A percentile compares a stretch with the other conserved stretches of the same genome.
Conservation (phyloP, 768 basidiomycete species). For the Phylloporus rhodoxanthus region DNA sequence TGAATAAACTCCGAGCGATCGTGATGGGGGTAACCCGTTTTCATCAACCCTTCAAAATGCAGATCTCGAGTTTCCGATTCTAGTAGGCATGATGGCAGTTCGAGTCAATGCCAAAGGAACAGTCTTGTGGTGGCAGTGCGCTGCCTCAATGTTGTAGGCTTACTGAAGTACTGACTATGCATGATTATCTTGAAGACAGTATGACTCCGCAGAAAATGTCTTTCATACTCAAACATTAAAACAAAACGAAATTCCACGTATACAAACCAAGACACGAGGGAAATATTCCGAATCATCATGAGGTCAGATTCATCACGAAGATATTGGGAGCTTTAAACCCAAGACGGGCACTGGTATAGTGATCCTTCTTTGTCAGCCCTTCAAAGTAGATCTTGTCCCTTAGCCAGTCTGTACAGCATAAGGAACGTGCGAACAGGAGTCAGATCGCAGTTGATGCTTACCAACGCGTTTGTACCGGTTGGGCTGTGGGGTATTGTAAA, state of each 20-base stretch:
- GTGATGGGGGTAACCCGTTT: too few relatives aligned
- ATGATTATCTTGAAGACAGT: too few relatives aligned
- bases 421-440: background rate
- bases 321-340: constrained; percentile 78
- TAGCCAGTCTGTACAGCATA: constrained; percentile 57
- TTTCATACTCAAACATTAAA: background rate
- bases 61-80: too few relatives aligned
- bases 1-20: too few relatives aligned
- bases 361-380: constrained; percentile 51
- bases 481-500: constrained; percentile 42
- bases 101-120: too few relatives aligned
- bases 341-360: constrained; percentile 52
- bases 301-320: constrained; percentile 60
- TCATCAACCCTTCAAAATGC: too few relatives aligned
- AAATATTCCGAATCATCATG: constrained; percentile 26
- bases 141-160: too few relatives aligned
- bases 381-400: constrained; percentile 71
- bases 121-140: too few relatives aligned
- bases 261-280: constrained; percentile 7
- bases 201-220: background rate
- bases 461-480: constrained; percentile 58
- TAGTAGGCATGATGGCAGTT: too few relatives aligned
- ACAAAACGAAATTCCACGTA: background rate
- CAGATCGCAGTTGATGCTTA: constrained; percentile 31
- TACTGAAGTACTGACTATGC: too few relatives aligned